A percentile compares a stretch with the other conserved stretches of the same genome.
Conservation (phyloP, 2,329 filamentous ascomycete species). For the Fusarium luffae region DNA sequence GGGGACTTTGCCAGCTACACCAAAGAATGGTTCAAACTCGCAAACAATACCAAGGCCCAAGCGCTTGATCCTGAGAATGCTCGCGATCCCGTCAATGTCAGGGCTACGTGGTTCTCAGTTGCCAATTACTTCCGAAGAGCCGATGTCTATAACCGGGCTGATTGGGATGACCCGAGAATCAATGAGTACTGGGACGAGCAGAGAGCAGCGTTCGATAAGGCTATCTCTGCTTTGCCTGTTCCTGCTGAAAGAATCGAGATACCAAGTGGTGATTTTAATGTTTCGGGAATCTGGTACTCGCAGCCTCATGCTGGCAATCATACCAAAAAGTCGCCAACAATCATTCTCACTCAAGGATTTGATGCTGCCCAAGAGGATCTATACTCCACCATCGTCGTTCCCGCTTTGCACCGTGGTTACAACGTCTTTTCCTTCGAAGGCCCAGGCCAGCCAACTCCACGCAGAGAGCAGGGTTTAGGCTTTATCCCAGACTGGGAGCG, state of each 20-base stretch:
- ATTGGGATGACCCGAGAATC: conserved; percentile 56
- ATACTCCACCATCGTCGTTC: conserved; percentile 7
- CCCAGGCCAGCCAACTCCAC: conserved; percentile 24
- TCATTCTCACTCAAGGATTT: conserved; percentile 22
- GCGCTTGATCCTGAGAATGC: conserved; percentile 32
- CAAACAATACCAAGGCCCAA: conserved; percentile 33
- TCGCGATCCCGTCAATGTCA: conserved; percentile 41
- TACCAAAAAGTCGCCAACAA: neutral
- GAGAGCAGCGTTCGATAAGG: conserved; percentile 53
- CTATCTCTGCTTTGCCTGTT: conserved; percentile 49
- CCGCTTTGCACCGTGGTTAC: conserved; percentile 19
- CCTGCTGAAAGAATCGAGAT: conserved; percentile 52
- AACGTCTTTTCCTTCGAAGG: conserved; percentile 27
- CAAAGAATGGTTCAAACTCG: conserved; percentile 37
- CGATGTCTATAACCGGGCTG: conserved; percentile 56
- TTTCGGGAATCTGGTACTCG: conserved; percentile 52
- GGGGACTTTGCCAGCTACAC: conserved; percentile 42
- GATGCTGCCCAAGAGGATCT: conserved; percentile 33
- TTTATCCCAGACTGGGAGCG: conserved; percentile 36
- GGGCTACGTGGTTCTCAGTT: conserved; percentile 50
- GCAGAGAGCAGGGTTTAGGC: conserved; percentile 16
- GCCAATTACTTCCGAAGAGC: conserved; percentile 56
- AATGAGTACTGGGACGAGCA: conserved; percentile 52
- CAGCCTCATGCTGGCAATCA: conserved; percentile 2
- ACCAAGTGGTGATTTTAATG: conserved; percentile 44